These are phyloP conservation scores for Phytopythium sindhum DNA, from an alignment of 352 stramenopile genomes.

Conservation along the genomic window DNA sequence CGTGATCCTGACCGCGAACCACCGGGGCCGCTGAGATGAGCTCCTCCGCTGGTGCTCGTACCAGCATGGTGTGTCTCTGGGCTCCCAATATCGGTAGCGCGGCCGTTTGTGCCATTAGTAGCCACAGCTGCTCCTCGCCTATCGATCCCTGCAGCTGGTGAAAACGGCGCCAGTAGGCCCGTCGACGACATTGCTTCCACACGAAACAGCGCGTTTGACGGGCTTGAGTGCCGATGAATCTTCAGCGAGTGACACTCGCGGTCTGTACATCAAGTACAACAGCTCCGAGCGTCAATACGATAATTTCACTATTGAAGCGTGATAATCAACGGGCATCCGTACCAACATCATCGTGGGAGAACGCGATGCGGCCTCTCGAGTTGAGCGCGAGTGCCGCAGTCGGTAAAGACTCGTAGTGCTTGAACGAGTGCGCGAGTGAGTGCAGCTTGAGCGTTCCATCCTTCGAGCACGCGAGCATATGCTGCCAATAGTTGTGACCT, in stretches of 20 bases:
- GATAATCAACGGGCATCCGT: slow-evolving; percentile 7
- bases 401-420: slow-evolving; percentile 74
- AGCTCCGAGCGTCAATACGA: background rate
- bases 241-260: slow-evolving; percentile 78
- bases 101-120: background rate
- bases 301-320: background rate
- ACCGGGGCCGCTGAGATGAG: background rate
- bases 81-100: background rate
- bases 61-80: background rate
- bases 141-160: background rate
- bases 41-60: background rate
- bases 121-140: background rate
- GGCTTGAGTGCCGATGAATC: slow-evolving; percentile 69
- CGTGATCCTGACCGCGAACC: background rate
- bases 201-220: slow-evolving; percentile 64
- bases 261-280: slow-evolving; percentile 29
- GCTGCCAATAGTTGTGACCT: slow-evolving; percentile 80
- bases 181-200: slow-evolving; percentile 27
- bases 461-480: slow-evolving; percentile 87
- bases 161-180: background rate
- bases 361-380: slow-evolving; percentile 74
- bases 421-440: slow-evolving; percentile 79
- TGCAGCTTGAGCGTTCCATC: slow-evolving; percentile 85
- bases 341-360: slow-evolving; percentile 84
- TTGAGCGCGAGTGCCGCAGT: slow-evolving; percentile 76